These are phyloP conservation scores for Ophiostoma populinum DNA, from an alignment of 2,329 filamentous ascomycete species.

Conservation along the genomic window DNA sequence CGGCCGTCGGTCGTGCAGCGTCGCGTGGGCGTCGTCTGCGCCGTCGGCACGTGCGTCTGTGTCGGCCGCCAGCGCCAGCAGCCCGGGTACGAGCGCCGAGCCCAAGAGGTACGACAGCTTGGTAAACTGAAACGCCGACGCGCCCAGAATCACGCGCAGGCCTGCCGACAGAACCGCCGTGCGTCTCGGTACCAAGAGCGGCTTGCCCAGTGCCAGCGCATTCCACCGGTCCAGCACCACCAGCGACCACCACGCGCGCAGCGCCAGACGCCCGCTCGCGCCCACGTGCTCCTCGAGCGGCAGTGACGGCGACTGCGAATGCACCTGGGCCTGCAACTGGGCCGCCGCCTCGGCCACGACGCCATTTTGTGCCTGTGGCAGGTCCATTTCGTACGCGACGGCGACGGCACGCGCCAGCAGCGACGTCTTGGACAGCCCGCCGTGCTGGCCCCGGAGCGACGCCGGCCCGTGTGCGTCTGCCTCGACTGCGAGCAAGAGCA, in stretches of 20 bases:
- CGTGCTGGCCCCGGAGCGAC: constrained; percentile 22
- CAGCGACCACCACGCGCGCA: constrained; percentile 55
- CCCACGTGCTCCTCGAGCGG: no score
- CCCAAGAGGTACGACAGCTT: constrained; percentile 35
- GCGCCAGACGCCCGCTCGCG: constrained; percentile 41
- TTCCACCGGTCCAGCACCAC: constrained; percentile 59
- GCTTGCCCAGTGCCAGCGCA: constrained; percentile 46
- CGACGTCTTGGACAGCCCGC: constrained; percentile 31
- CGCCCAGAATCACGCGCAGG: constrained; percentile 42
- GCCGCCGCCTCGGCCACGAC: constrained; percentile 28
- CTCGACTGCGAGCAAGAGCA: constrained; percentile 49
- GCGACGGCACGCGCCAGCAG: constrained; percentile 50
- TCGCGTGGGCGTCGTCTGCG: background rate
- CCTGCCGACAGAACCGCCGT: constrained; percentile 41
- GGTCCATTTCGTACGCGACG: constrained; percentile 45
- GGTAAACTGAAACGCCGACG: constrained; percentile 44
- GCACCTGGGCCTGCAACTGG: background rate
- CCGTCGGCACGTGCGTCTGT: no score
- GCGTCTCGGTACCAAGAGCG: constrained; percentile 40
- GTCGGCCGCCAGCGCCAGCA: background rate
- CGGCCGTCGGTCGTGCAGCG: constrained; percentile 22
- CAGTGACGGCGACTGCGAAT: no score
- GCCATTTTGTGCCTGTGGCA: constrained; percentile 28
- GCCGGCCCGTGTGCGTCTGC: constrained; percentile 37
- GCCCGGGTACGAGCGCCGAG: constrained; percentile 23